Conservation (phyloP, 2,329 filamentous ascomycete species). For the Colletotrichum echinochloae region DNA sequence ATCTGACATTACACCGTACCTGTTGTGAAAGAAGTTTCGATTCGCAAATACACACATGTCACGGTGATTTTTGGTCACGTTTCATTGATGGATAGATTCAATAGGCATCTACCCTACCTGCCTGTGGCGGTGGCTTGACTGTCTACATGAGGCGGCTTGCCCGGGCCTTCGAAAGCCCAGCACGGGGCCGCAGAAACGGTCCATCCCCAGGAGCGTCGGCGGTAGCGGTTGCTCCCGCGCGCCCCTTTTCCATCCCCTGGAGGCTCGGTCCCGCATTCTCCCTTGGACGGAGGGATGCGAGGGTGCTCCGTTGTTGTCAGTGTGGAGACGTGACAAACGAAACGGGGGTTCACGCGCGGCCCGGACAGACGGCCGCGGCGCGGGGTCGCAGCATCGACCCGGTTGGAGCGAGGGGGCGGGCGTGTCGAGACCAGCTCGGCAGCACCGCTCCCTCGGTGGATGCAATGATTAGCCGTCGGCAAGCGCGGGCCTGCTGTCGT, state of each 20-base stretch:
- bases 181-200: slow-evolving; percentile 44
- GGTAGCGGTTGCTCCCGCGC: neutral
- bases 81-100: slow-evolving; percentile 62
- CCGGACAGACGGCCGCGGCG: slow-evolving; percentile 46
- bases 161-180: slow-evolving; percentile 46
- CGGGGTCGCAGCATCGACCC: slow-evolving; percentile 68
- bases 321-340: slow-evolving; percentile 39
- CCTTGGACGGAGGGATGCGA: slow-evolving; percentile 18
- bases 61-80: neutral
- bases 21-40: neutral
- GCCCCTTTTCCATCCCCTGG: slow-evolving; percentile 37
- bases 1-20: neutral
- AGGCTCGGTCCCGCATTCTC: slow-evolving; percentile 36
- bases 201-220: slow-evolving; percentile 30
- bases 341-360: slow-evolving; percentile 37
- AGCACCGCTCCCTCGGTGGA: slow-evolving; percentile 45
- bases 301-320: slow-evolving; percentile 37
- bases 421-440: slow-evolving; percentile 60
- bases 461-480: slow-evolving; percentile 40
- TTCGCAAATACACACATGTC: neutral
- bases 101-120: slow-evolving; percentile 60
- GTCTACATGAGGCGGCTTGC: slow-evolving; percentile 49
- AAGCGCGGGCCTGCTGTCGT: slow-evolving; percentile 13
- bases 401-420: slow-evolving; percentile 47
- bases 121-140: slow-evolving; percentile 42